Evolutionary conservation across 768 basidiomycete genomes (phyloP), one percentile per base, ranked within the genome.

Genomic region (Boletus rufocinnamomeus): DNA sequence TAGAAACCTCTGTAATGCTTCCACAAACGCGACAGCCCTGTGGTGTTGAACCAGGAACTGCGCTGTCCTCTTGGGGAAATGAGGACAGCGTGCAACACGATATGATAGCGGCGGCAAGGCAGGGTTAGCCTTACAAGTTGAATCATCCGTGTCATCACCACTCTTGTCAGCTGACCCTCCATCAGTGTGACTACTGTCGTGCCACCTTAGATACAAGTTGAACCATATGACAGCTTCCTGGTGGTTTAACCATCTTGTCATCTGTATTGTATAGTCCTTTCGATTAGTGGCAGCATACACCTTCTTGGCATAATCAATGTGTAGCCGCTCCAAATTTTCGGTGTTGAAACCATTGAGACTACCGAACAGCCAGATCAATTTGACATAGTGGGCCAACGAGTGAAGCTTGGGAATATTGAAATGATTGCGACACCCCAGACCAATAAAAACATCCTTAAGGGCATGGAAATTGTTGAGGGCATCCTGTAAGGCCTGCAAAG

Each of bases 371-470:
- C 2, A 0, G 6, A 54, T 54, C 3, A 34, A n/a, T 0, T 54
- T 11, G 2, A 21, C 7, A 1, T 54, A 43, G 34, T 54, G 44
- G 11, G n/a, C 0, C 9, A 51, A 1, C 0, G 19, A 45, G 32
- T 57, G 50, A 11, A 45, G n/a, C 8, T 52, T 57, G 1, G 32
- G 40, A 4, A 56, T 32, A 11, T 56, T 56, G 21, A 41, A 56
- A 7, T 25, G 55, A 6, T 32, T 6, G 3, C 4, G 21, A 2
- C 51, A 52, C 1, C 30, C 4, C 0, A 50, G 23, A 1, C 1
- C 2, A 1, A 43, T 23, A 6, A 52, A 52, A 0, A 52, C 5
- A 4, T 43, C 14, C 4, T 52, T 52, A 9, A 43, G 4, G 0
- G 1, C 1, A 2, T 52, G 52, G 21, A 52, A 52, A 23, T 30